Evolutionary conservation across 2,329 filamentous ascomycete species (phyloP).

Genomic region (Raffaelea albimanens): DNA sequence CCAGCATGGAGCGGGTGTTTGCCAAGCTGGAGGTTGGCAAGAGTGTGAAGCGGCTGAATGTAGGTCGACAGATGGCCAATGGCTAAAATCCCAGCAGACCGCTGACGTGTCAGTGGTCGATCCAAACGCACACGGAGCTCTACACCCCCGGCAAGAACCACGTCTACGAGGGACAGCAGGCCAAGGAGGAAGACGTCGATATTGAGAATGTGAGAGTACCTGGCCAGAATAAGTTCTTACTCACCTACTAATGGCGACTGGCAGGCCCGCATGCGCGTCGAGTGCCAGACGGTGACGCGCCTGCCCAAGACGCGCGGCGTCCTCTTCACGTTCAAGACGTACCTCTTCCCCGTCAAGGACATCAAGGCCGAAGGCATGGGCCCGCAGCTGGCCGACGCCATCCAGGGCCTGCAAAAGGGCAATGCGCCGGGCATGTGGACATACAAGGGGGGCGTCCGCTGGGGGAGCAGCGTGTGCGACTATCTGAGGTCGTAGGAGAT

Average conservation of each 20-base stretch:
- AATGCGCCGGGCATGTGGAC: slow-evolving; percentile 45
- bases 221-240: too few relatives aligned
- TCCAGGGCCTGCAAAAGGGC: slow-evolving; percentile 39
- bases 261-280: slow-evolving; percentile 31
- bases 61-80: slow-evolving; percentile 16
- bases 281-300: slow-evolving; percentile 42
- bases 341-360: slow-evolving; percentile 36
- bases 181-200: slow-evolving; percentile 27
- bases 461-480: slow-evolving; percentile 36
- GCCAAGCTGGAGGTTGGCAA: slow-evolving; percentile 35
- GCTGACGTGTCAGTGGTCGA: slow-evolving; percentile 31
- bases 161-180: slow-evolving; percentile 22
- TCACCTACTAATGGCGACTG: too few relatives aligned
- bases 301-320: slow-evolving; percentile 36
- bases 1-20: slow-evolving; percentile 48
- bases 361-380: slow-evolving; percentile 41
- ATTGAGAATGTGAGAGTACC: slow-evolving; percentile 23
- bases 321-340: slow-evolving; percentile 48
- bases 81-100: neutral
- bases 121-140: slow-evolving; percentile 33
- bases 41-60: slow-evolving; percentile 40
- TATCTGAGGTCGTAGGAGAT: slow-evolving; percentile 29
- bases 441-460: slow-evolving; percentile 40
- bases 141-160: slow-evolving; percentile 30
- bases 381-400: slow-evolving; percentile 35